These are phyloP conservation scores for Pseudocercospora vitis DNA, from an alignment of 2,329 filamentous ascomycete species.

Conservation along the genomic window DNA sequence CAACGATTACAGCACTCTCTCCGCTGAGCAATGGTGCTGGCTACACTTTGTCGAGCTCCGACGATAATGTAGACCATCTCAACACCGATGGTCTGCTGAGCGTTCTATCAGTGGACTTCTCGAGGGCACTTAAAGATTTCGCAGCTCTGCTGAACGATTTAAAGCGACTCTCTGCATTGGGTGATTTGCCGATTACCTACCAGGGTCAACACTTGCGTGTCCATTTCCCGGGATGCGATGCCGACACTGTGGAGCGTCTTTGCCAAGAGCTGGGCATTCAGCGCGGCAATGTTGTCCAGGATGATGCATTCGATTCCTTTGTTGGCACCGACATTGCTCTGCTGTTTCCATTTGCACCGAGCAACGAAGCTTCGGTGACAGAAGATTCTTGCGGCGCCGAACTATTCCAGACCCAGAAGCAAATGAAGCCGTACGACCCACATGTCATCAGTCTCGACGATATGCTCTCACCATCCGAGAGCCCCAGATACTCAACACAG, in stretches of 20 bases:
- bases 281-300: constrained; percentile 75
- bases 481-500: constrained; percentile 39
- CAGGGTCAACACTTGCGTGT: constrained; percentile 71
- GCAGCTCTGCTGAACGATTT: constrained; percentile 78
- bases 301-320: constrained; percentile 69
- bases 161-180: constrained; percentile 70
- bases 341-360: constrained; percentile 82
- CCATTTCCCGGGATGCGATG: constrained; percentile 88
- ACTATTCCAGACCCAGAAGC: constrained; percentile 22
- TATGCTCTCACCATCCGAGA: constrained; percentile 54
- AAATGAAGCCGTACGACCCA: constrained; percentile 15
- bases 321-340: constrained; percentile 72
- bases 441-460: constrained; percentile 54
- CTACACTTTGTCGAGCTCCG: constrained; percentile 43
- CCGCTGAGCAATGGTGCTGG: constrained; percentile 63
- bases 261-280: constrained; percentile 86
- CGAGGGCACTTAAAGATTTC: constrained; percentile 79
- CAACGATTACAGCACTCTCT: constrained; percentile 84
- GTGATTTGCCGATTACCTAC: constrained; percentile 79
- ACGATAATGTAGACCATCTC: constrained; percentile 59
- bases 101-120: constrained; percentile 82
- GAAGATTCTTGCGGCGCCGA: constrained; percentile 46
- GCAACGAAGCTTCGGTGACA: constrained; percentile 43
- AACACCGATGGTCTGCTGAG: constrained; percentile 83
- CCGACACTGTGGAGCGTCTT: constrained; percentile 74